These are phyloP conservation scores for Tilletia walkeri DNA, from an alignment of 1,284 basidiomycete species.

Conservation along the genomic window DNA sequence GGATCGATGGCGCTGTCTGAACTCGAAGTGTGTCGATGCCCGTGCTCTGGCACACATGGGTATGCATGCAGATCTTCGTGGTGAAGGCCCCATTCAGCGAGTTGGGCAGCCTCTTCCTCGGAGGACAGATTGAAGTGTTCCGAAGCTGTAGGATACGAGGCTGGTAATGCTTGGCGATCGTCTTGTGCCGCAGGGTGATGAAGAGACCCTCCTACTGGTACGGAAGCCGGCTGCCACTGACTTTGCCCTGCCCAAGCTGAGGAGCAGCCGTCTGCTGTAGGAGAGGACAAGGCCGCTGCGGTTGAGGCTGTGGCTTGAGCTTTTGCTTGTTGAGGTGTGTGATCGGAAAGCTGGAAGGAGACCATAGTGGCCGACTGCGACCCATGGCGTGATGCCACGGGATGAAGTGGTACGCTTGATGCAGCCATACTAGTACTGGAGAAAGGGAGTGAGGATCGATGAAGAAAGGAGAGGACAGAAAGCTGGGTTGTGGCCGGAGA, in stretches of 20 bases:
- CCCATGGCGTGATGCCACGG: conserved; percentile 41
- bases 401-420: conserved; percentile 40
- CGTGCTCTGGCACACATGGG: conserved; percentile 17
- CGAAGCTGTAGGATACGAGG: too few relatives aligned
- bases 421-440: conserved; percentile 24
- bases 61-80: conserved; percentile 41
- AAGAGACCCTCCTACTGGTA: too few relatives aligned
- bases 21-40: not conserved
- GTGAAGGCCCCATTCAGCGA: conserved; percentile 29
- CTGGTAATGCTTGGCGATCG: too few relatives aligned
- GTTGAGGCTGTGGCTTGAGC: not conserved
- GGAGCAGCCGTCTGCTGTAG: too few relatives aligned
- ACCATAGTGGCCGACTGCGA: conserved; percentile 35
- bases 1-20: not conserved
- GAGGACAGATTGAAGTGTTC: too few relatives aligned
- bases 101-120: too few relatives aligned
- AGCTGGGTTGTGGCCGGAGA: not conserved
- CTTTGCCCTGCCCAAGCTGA: too few relatives aligned
- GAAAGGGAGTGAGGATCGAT: not conserved
- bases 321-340: conserved; percentile 3
- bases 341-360: conserved; percentile 28
- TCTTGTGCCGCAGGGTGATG: too few relatives aligned
- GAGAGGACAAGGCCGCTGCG: not conserved
- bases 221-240: too few relatives aligned
- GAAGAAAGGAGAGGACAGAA: not conserved